A percentile compares a stretch with the other conserved stretches of the same genome.
These are phyloP conservation scores for Nigrograna mackinnonii DNA, from an alignment of 2,329 filamentous ascomycete genomes.

Conservation along the genomic window DNA sequence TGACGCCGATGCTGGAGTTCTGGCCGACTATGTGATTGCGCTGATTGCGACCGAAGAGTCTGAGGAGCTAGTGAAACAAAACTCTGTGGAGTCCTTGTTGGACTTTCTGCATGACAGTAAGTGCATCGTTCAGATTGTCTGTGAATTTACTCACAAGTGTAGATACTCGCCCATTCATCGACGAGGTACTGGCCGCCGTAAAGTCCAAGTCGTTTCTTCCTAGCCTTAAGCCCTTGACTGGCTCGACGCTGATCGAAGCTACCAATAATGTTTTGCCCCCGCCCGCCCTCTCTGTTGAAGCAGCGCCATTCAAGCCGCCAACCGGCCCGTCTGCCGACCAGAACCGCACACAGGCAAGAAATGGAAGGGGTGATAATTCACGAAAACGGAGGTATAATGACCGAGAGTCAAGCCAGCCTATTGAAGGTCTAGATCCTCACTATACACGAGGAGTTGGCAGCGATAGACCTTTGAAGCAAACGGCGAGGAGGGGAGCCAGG, in stretches of 20 bases:
- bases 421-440: slow-evolving; percentile 45
- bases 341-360: no score
- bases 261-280: slow-evolving; percentile 24
- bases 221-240: slow-evolving; percentile 19
- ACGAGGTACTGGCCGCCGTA: slow-evolving; percentile 71
- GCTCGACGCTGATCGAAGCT: slow-evolving; percentile 21
- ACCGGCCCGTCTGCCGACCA: slow-evolving; percentile 17
- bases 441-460: slow-evolving; percentile 29
- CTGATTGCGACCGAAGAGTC: slow-evolving; percentile 72
- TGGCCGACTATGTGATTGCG: slow-evolving; percentile 83
- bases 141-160: slow-evolving; percentile 1
- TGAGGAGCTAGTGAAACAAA: slow-evolving; percentile 64
- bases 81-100: slow-evolving; percentile 72
- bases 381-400: slow-evolving; percentile 64
- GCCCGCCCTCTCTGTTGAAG: slow-evolving; percentile 18
- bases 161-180: slow-evolving; percentile 67
- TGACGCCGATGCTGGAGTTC: slow-evolving; percentile 78
- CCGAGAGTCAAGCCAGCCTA: slow-evolving; percentile 49
- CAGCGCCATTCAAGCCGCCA: slow-evolving; percentile 24
- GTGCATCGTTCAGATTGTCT: slow-evolving; percentile 15
- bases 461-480: slow-evolving; percentile 57
- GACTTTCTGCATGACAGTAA: slow-evolving; percentile 75
- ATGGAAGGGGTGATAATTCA: slow-evolving; percentile 31
- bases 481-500: slow-evolving; percentile 55
- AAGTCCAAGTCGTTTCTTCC: slow-evolving; percentile 54